Conservation (phyloP, 1,284 basidiomycete genomes). For the Earliella scabrosa region DNA sequence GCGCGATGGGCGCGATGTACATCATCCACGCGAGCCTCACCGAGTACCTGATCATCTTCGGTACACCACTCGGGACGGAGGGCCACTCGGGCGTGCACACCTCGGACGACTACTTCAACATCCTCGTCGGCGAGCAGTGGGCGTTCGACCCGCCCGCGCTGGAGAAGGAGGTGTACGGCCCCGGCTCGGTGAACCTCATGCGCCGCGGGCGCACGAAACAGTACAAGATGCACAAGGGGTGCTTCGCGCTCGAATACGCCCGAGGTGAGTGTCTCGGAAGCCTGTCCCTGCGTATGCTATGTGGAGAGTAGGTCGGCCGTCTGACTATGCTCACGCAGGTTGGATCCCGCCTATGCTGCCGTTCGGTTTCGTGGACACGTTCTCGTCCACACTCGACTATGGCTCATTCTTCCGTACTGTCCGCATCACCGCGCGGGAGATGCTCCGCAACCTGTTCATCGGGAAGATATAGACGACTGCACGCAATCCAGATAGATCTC, state of each 20-base stretch:
- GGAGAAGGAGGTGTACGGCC: conserved; percentile 81
- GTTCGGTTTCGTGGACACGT: conserved; percentile 87
- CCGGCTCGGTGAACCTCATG: conserved; percentile 87
- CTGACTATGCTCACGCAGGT: conserved; percentile 46
- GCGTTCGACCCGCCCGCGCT: conserved; percentile 85
- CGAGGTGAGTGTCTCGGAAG: conserved; percentile 59
- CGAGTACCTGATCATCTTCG: conserved; percentile 95
- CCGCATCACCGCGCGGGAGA: conserved; percentile 84
- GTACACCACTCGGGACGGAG: conserved; percentile 95
- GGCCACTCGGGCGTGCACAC: conserved; percentile 95
- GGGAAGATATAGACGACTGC: conserved; percentile 87
- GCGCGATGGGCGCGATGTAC: conserved; percentile 99
- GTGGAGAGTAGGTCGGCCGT: not conserved
- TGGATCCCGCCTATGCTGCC: conserved; percentile 94
- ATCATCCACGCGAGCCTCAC: conserved; percentile 94
- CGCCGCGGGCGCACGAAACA: conserved; percentile 88
- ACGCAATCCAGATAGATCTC: no score
- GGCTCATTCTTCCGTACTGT: conserved; percentile 83
- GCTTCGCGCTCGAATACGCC: conserved; percentile 95
- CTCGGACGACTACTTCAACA: conserved; percentile 98
- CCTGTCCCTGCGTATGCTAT: not conserved
- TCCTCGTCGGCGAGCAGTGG: conserved; percentile 92
- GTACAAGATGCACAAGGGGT: conserved; percentile 96
- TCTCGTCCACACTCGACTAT: conserved; percentile 91
- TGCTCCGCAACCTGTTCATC: conserved; percentile 76